Conservation (phyloP, 805 yeast species). For the Candida nemodendra region DNA sequence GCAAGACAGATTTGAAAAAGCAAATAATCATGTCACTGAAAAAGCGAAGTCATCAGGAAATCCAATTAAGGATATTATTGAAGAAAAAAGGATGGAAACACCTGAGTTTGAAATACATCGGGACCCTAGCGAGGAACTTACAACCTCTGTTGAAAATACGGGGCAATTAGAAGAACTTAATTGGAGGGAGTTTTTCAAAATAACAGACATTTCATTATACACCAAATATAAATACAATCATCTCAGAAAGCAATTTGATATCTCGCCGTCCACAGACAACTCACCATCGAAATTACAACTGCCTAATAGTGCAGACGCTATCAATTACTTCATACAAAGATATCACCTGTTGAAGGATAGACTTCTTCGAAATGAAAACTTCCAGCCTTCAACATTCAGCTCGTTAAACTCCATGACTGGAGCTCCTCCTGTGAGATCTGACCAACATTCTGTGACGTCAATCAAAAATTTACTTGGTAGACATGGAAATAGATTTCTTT, state of each 20-base stretch:
- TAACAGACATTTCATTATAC: slow-evolving; percentile 63
- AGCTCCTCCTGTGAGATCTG: slow-evolving; percentile 12
- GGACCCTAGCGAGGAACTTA: slow-evolving; percentile 3
- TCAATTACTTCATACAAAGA: slow-evolving; percentile 50
- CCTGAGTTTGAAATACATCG: slow-evolving; percentile 15
- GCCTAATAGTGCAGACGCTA: slow-evolving; percentile 28
- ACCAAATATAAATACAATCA: slow-evolving; percentile 64
- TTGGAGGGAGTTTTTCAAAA: slow-evolving; percentile 72
- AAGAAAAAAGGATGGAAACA: background rate
- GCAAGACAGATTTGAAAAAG: slow-evolving; percentile 17
- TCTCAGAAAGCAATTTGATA: slow-evolving; percentile 58
- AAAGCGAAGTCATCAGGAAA: slow-evolving; percentile 5
- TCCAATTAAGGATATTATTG: slow-evolving; percentile 3
- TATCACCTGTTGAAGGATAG: slow-evolving; percentile 68
- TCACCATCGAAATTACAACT: slow-evolving; percentile 12
- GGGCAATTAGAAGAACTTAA: slow-evolving; percentile 34
- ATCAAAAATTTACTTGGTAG: slow-evolving; percentile 87
- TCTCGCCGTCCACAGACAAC: slow-evolving; percentile 15
- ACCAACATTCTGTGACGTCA: slow-evolving; percentile 49
- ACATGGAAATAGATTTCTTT: slow-evolving; percentile 68
- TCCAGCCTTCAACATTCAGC: slow-evolving; percentile 51
- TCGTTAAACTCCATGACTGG: slow-evolving; percentile 44
- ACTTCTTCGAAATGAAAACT: slow-evolving; percentile 70
- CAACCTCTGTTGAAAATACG: background rate
- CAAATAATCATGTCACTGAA: slow-evolving; percentile 13